Percentiles rank a stretch among this genome's conserved stretches.
Evolutionary conservation across 1,284 basidiomycete species (phyloP).

Genomic region (Pseudozyma tsukubaensis): DNA sequence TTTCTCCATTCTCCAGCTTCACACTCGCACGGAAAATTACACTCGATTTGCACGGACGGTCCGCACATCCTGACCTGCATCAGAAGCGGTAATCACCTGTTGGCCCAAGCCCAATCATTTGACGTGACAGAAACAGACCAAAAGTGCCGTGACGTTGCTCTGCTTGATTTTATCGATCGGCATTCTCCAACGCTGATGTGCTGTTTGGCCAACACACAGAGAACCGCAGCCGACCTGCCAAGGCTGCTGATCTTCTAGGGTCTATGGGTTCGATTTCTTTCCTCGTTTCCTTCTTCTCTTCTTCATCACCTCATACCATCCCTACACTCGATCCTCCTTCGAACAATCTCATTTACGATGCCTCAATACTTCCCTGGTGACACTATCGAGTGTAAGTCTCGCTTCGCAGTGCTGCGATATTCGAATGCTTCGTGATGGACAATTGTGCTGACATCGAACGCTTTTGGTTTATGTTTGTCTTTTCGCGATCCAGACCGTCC

Average conservation of each 20-base stretch:
- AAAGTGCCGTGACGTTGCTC: conserved; percentile 24
- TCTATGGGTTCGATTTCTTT: neutral
- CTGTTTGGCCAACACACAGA: conserved; percentile 3
- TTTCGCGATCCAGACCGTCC: conserved; percentile 46
- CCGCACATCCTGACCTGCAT: conserved; percentile 36
- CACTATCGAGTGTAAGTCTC: conserved; percentile 56
- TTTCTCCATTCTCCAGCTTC: no score
- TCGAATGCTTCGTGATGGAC: neutral
- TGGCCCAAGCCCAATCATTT: conserved; percentile 25
- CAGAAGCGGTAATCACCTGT: conserved; percentile 14
- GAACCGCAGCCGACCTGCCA: conserved; percentile 12
- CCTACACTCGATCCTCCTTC: neutral
- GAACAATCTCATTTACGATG: conserved; percentile 30
- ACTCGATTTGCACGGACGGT: conserved; percentile 12
- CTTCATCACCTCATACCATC: conserved; percentile 1
- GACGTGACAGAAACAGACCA: neutral
- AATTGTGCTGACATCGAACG: conserved; percentile 1
- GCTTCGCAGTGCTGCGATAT: neutral
- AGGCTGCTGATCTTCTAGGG: neutral
- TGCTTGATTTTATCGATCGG: conserved; percentile 32
- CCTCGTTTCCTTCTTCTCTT: conserved; percentile 1
- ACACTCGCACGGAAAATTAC: conserved; percentile 13
- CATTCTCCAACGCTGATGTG: conserved; percentile 4
- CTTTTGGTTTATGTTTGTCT: neutral
- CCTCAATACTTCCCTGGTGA: conserved; percentile 59